Percentiles rank a stretch among this genome's conserved stretches.
These are phyloP conservation scores for Tetrahymena borealis DNA, from an alignment of 73 alveolate species.

Conservation along the genomic window DNA sequence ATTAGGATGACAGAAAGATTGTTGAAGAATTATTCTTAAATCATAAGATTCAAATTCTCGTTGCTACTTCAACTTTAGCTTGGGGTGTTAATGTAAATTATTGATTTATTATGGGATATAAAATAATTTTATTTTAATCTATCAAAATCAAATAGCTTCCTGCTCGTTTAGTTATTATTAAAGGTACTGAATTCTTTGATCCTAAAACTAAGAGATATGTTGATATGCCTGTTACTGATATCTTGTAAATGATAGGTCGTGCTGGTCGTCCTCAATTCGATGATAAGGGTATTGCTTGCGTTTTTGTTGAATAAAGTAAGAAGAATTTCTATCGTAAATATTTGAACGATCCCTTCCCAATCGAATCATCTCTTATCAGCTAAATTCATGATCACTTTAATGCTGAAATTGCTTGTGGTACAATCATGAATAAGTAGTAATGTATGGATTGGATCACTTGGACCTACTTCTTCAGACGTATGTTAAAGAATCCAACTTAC, in stretches of 20 bases:
- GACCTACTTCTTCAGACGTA: conserved; percentile 79
- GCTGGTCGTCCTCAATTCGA: conserved; percentile 99
- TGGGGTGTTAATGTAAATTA: conserved; percentile 93
- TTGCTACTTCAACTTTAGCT: conserved; percentile 99
- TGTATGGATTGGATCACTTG: conserved; percentile 79
- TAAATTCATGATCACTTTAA: conserved; percentile 96
- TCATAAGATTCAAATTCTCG: conserved; percentile 86
- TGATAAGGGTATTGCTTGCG: conserved; percentile 87
- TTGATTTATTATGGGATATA: background rate
- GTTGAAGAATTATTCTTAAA: conserved; percentile 96
- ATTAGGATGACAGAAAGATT: conserved; percentile 94
- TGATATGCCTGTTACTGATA: conserved; percentile 95
- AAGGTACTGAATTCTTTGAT: conserved; percentile 99
- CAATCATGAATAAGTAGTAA: conserved; percentile 42
- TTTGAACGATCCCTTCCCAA: conserved; percentile 98
- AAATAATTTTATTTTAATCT: background rate
- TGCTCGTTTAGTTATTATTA: conserved; percentile 95
- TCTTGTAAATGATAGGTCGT: conserved; percentile 93
- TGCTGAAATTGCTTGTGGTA: conserved; percentile 98
- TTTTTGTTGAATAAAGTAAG: conserved; percentile 91
- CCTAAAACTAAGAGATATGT: conserved; percentile 97
- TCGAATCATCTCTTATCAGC: conserved; percentile 91
- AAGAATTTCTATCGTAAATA: conserved; percentile 97
- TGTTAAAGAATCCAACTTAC: conserved; percentile 71
- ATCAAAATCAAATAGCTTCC: conserved; percentile 55